Base-by-base conservation (phyloP, 371 early-diverging fungal species). In the Ordospora pajunii region DNA sequence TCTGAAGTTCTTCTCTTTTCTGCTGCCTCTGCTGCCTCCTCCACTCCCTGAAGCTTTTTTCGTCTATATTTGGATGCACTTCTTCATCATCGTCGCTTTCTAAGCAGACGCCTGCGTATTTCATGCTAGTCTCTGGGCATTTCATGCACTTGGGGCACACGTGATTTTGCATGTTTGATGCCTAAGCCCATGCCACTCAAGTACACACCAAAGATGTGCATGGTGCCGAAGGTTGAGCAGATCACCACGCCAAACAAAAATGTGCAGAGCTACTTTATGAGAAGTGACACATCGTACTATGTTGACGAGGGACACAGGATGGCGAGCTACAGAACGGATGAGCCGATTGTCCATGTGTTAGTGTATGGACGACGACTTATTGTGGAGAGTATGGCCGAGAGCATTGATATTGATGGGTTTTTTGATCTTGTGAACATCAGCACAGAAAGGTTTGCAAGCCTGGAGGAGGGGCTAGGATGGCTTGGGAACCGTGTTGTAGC, bases 241-340 rank as follows among this genome's bases (percentile, higher is more conserved):
- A 73, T 80, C 46, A 80, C 78, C 11, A 84, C 74, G 5, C 77
- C 82, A 63, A 84, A 82, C 67, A 85, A 85, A 77, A 79, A 85
- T 73, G 68, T 83, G 43, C 66, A 75, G 51, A 81, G 84, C 70
- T 84, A 73, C 53, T 85, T 82, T 62, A 73, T 80, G 75, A 82
- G 75, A 63, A 77, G 37, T 53, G 85, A 85, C n/a, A 44, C 43
- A 11, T 80, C 84, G 23, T 81, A 74, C 73, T 81, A 75, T 48
- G 78, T 79, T 3, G 17, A 43, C 11, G 54, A 67, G 10, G 43
- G 76, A 51, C 37, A 79, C 14, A 77, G 78, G 50, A 80, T 78
- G 54, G 21, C 73, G 11, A 40, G 23, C 11, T 84, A 84, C 54
- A 69, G 52, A 66, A 64, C 44, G 53, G 45, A 46, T 45, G 53